Base-by-base conservation (phyloP, 176 grass and related monocot genomes). In the Chrysopogon serrulatus region DNA sequence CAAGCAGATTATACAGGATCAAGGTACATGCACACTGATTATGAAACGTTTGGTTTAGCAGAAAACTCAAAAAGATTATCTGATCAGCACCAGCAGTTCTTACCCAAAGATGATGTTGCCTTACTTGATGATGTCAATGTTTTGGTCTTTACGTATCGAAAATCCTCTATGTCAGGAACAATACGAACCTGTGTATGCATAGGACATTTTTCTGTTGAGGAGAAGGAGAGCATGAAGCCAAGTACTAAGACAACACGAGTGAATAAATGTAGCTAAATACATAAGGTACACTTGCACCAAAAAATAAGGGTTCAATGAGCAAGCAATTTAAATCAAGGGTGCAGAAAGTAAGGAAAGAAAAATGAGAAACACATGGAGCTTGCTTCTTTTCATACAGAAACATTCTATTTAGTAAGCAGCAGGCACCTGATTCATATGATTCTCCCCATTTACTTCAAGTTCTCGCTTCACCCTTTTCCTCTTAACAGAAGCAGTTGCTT, bases 131-230 rank as follows among this genome's bases (percentile, higher is more conserved):
- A 73, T 51, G 69, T 47, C 1, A 76, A 77, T 45, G 26, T 1
- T 48, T 62, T 82, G 15, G 45, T 54, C 67, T 87, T 97, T 8
- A 70, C 71, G 74, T 97, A 94, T 73, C 80, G 86, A 86, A 98
- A 98, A 67, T 93, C 95, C 73, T 98, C 88, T 48, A 94, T 98
- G 82, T 94, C 92, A 85, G 90, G 88, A 48, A 90, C 84, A 33
- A 44, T 28, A 78, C 24, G 75, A 88, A 82, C 67, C 95, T 95
- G 90, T 39, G 85, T 79, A 57, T 47, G 17, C n/a, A 56, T 41
- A 81, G 44, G 67, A 60, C 31, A 49, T 32, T 71, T 82, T 68
- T 68, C 3, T 32, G 16, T 66, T 73, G 1, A 67, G 43, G 17
- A n/a, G n/a, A n/a, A n/a, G n/a, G n/a, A 35, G 5, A 17, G 18